Evolutionary conservation across 176 grass and related monocot genomes (phyloP).

Genomic region (Oryza coarctata): DNA sequence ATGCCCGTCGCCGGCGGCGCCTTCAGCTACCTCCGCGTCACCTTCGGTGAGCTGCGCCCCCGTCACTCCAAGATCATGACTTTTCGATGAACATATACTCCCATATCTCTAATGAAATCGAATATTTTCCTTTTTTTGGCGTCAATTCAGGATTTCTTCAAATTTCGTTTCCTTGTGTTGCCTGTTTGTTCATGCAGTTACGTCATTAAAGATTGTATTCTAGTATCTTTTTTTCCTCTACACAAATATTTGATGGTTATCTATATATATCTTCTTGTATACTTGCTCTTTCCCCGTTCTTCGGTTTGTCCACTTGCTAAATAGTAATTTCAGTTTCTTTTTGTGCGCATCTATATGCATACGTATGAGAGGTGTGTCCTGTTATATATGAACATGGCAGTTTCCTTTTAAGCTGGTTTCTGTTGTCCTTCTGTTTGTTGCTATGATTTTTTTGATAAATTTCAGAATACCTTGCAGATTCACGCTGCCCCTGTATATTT

Average conservation of each 20-base stretch:
- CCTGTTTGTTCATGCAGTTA: constrained; percentile 4
- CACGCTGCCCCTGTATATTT: not conserved
- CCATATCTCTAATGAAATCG: not conserved
- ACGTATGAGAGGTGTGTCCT: not conserved
- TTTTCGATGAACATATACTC: not conserved
- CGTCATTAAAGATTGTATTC: constrained; percentile 18
- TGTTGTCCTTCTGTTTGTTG: not conserved
- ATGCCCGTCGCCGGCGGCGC: constrained; percentile 80
- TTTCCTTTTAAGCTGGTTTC: not conserved
- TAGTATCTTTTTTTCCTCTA: constrained; percentile 1
- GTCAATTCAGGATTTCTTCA: not conserved
- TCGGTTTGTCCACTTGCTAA: not conserved
- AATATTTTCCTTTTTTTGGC: not conserved
- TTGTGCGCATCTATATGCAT: constrained; percentile 5
- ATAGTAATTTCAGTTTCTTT: constrained; percentile 1
- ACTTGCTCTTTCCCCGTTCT: not conserved
- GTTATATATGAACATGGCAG: not conserved
- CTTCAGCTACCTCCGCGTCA: constrained; percentile 74
- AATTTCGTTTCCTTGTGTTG: not conserved
- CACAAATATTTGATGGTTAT: constrained; percentile 17
- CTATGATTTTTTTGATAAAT: not conserved
- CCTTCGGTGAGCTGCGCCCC: constrained; percentile 71
- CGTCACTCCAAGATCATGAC: not conserved
- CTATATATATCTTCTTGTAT: not conserved
- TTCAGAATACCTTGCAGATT: not conserved